A percentile compares a stretch with the other conserved stretches of the same genome.
Conservation (phyloP, 441 rosid species). For the Rhodomyrtus psidioides region DNA sequence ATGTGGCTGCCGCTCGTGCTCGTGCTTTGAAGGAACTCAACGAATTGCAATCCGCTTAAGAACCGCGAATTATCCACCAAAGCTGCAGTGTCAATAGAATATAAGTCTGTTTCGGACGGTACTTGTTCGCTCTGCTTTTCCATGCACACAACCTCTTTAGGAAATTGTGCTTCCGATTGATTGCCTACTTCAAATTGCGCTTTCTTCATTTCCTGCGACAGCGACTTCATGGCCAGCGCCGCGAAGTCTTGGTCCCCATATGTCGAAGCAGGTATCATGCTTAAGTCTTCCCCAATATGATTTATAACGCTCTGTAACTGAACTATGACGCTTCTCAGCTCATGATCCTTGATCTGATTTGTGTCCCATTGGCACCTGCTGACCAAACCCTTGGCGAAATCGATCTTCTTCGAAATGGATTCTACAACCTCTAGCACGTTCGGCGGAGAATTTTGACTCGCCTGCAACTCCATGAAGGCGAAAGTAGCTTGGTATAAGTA, state of each 20-base stretch:
- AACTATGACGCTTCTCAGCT: constrained; percentile 27
- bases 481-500: constrained; percentile 54
- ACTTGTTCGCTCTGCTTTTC: constrained; percentile 7
- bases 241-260: constrained; percentile 42
- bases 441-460: constrained; percentile 21
- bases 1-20: constrained; percentile 20
- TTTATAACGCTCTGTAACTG: constrained; percentile 41
- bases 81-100: constrained; percentile 33
- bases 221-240: constrained; percentile 44
- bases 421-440: constrained; percentile 35
- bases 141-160: constrained; percentile 10
- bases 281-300: constrained; percentile 50
- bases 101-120: constrained; percentile 51
- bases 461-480: constrained; percentile 66
- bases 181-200: constrained; percentile 18
- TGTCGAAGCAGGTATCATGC: constrained; percentile 49
- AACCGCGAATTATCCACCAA: constrained; percentile 26
- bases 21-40: constrained; percentile 19
- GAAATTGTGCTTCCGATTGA: constrained; percentile 10
- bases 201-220: constrained; percentile 65
- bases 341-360: constrained; percentile 18
- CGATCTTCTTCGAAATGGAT: constrained; percentile 37
- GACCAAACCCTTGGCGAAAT: constrained; percentile 39
- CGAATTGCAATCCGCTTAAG: constrained; percentile 6
- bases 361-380: constrained; percentile 15